Conservation (phyloP, 208 protist genomes). For the Crithidia sp. region DNA sequence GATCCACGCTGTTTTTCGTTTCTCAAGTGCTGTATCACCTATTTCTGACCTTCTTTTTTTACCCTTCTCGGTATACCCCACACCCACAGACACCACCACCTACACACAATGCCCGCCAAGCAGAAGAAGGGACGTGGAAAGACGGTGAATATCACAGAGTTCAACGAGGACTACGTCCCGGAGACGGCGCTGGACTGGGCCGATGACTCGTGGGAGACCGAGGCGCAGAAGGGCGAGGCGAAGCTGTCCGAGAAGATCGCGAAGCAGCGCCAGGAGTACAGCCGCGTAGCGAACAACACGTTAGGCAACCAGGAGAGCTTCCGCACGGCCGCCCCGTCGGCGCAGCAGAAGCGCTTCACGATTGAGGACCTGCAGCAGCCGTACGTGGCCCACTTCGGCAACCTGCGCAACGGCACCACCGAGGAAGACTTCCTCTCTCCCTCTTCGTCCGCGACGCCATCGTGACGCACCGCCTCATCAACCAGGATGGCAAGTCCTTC, state of each 20-base stretch:
- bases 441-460: slow-evolving; percentile 68
- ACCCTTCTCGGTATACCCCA: not conserved
- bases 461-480: slow-evolving; percentile 71
- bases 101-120: slow-evolving; percentile 61
- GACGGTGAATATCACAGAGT: slow-evolving; percentile 79
- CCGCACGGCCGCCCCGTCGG: slow-evolving; percentile 41
- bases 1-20: not conserved
- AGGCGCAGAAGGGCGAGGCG: slow-evolving; percentile 60
- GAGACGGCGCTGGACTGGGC: slow-evolving; percentile 83
- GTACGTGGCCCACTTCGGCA: slow-evolving; percentile 84
- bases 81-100: not conserved
- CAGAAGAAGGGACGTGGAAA: slow-evolving; percentile 79
- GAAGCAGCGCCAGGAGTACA: slow-evolving; percentile 63
- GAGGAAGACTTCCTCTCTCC: slow-evolving; percentile 78
- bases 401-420: slow-evolving; percentile 82
- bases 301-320: slow-evolving; percentile 68
- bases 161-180: slow-evolving; percentile 80
- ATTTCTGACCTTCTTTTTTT: not conserved
- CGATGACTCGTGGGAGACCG: slow-evolving; percentile 63
- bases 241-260: slow-evolving; percentile 64
- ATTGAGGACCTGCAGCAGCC: slow-evolving; percentile 69
- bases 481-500: slow-evolving; percentile 81
- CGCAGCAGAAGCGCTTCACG: slow-evolving; percentile 27
- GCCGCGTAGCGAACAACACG: slow-evolving; percentile 63
- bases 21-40: not conserved